Base-by-base conservation (phyloP, 352 stramenopile genomes). In the Globisporangium alternatum region DNA sequence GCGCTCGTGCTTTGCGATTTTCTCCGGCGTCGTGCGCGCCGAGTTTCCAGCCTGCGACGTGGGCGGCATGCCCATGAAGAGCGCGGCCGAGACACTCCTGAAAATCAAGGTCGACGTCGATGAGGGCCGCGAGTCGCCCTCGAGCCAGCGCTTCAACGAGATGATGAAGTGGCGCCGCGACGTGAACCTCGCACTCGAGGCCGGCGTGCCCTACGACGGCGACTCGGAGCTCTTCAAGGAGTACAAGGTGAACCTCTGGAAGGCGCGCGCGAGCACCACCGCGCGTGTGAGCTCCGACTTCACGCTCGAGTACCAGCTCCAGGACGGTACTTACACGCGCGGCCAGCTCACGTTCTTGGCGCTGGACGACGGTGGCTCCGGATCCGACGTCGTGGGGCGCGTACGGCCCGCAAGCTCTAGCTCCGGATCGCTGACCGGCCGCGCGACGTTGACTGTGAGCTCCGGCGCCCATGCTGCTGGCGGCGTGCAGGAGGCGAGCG, bases 1-100 rank as follows among this genome's bases (percentile, higher is more conserved):
- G 5, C 60, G 75, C 7, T 72, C 76, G 1, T 90, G 81, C 55
- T 62, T 70, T n/a, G 75, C 77, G 19, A 69, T 90, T 19, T 88
- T 88, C 58, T 79, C 77, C 0, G 70, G 73, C 13, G 77, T 83
- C 30, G 66, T 86, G 45, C 57, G 80, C 12, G 69, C 67, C 17
- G 78, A 86, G 59, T 65, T 88, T 21, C 73, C 75, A 1, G 70
- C 80, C 19, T 90, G 81, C 45, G 75, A 81, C 17, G 72, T 90
- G 31, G 72, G 72, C 39, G 75, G 75, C 4, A 64, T 89, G 53
- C 72, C 74, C 5, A 56, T 89, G 17, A 81, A 83, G 48, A 77
- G 67, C 48, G 76, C 62, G 8, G 71, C 76, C 6, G 78, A 89
- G 48, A 88, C 76, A n/a, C 65, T 89, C 41, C 69, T 88, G 33